A percentile compares a stretch with the other conserved stretches of the same genome.
phyloP scores from a whole-genome alignment of 169 alveolate species.

The Cryptosporidium sp. region DNA sequence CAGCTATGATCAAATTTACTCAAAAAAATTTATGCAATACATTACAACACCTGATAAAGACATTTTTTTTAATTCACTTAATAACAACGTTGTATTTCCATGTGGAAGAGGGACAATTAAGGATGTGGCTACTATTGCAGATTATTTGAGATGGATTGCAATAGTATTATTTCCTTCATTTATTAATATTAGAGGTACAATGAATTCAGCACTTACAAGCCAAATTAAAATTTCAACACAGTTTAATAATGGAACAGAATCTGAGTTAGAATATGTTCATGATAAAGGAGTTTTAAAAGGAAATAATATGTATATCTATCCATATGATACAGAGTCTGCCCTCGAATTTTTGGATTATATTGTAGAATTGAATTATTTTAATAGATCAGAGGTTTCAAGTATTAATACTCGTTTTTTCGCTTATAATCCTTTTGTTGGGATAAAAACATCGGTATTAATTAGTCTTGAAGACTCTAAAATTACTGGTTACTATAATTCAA shows the following conservation, averaged over 20 bases:
- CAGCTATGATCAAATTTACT: constrained; percentile 7
- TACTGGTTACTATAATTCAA: constrained; percentile 44
- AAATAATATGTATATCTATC: constrained; percentile 44
- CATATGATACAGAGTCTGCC: constrained; percentile 27
- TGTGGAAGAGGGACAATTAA: constrained; percentile 67
- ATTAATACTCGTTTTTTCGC: constrained; percentile 22
- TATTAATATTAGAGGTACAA: neutral
- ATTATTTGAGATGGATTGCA: constrained; percentile 67
- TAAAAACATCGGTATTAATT: constrained; percentile 9
- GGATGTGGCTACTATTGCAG: constrained; percentile 43
- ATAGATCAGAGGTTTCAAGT: constrained; percentile 11
- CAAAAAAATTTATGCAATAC: constrained; percentile 18
- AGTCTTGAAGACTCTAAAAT: neutral
- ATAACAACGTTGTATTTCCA: constrained; percentile 1
- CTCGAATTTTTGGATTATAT: constrained; percentile 25
- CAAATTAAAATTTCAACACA: neutral
- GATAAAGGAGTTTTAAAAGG: constrained; percentile 4
- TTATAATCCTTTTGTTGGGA: constrained; percentile 60
- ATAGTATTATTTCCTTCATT: constrained; percentile 44
- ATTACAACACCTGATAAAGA: neutral
- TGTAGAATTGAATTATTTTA: constrained; percentile 25
- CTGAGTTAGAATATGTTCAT: neutral
- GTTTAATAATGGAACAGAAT: constrained; percentile 13
- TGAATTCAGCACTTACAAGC: constrained; percentile 31
- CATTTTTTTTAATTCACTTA: neutral